Percentiles rank a stretch among this genome's conserved stretches.
These are phyloP conservation scores for Fusarium torulosum DNA, from an alignment of 2,329 filamentous ascomycete genomes.

Conservation along the genomic window DNA sequence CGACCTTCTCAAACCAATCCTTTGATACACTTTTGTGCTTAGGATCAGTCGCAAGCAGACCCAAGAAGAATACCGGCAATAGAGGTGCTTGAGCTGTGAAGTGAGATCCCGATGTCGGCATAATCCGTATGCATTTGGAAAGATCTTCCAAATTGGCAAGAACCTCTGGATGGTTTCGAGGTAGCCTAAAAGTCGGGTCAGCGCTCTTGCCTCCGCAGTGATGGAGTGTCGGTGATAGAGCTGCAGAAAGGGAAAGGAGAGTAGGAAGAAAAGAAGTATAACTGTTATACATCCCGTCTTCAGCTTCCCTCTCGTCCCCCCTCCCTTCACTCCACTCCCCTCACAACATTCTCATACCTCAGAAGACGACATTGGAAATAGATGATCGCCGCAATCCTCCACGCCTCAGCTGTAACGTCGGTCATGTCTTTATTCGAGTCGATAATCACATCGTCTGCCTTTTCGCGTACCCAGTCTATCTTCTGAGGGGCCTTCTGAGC, in stretches of 20 bases:
- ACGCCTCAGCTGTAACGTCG: conserved; percentile 57
- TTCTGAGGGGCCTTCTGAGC: conserved; percentile 32
- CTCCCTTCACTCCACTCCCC: neutral
- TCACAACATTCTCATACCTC: conserved; percentile 46
- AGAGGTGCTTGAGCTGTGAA: conserved; percentile 59
- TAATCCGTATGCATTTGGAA: conserved; percentile 54
- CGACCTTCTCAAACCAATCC: conserved; percentile 55
- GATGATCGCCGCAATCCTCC: conserved; percentile 56
- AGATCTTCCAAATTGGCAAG: conserved; percentile 51
- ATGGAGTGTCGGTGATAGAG: neutral
- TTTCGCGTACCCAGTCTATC: conserved; percentile 50
- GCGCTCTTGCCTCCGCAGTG: neutral
- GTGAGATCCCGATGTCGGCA: conserved; percentile 57
- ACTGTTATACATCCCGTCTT: neutral
- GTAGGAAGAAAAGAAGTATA: neutral
- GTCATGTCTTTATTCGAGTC: conserved; percentile 53
- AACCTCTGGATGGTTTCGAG: conserved; percentile 54
- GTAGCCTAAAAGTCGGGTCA: conserved; percentile 49
- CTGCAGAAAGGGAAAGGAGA: neutral
- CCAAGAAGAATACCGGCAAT: conserved; percentile 58
- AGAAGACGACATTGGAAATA: conserved; percentile 56
- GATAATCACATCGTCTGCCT: conserved; percentile 45
- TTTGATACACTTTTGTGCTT: conserved; percentile 49
- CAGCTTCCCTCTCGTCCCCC: neutral
- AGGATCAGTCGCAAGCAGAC: conserved; percentile 51